A percentile compares a stretch with the other conserved stretches of the same genome.
These are phyloP conservation scores for Microcyclospora tardicrescens DNA, from an alignment of 2,329 filamentous ascomycete species.

Conservation along the genomic window DNA sequence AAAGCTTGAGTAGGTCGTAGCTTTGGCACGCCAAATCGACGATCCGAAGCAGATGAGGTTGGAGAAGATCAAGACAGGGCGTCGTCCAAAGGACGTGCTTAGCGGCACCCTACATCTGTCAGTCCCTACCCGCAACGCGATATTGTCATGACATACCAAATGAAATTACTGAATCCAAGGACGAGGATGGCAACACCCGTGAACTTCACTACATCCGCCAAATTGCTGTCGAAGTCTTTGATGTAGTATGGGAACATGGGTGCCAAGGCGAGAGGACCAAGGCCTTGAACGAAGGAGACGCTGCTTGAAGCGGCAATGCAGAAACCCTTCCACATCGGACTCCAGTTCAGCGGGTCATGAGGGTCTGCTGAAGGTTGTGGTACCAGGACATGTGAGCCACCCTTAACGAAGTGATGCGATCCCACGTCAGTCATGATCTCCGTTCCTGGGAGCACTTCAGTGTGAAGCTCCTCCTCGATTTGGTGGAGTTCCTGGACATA, in stretches of 20 bases:
- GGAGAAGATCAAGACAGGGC: constrained; percentile 41
- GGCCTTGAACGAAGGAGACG: constrained; percentile 41
- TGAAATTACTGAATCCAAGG: constrained; percentile 47
- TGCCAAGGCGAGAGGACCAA: constrained; percentile 42
- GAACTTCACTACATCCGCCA: constrained; percentile 35
- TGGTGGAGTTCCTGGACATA: constrained; percentile 29
- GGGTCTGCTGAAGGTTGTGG: constrained; percentile 37
- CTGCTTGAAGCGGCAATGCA: constrained; percentile 35
- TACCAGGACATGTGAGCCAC: constrained; percentile 34
- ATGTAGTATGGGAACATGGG: constrained; percentile 50
- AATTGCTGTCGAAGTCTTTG: constrained; percentile 36
- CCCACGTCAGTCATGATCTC: constrained; percentile 51
- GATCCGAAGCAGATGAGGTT: constrained; percentile 40
- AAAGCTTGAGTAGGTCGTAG: constrained; percentile 46
- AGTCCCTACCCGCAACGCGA: neutral
- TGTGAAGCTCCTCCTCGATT: constrained; percentile 40
- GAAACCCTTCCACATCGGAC: constrained; percentile 34
- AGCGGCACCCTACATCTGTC: constrained; percentile 37
- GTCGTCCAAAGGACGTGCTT: constrained; percentile 41
- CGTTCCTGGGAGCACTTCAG: constrained; percentile 44
- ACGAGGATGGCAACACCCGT: constrained; percentile 45
- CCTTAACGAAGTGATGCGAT: constrained; percentile 51
- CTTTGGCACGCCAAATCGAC: constrained; percentile 46
- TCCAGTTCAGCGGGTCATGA: constrained; percentile 39
- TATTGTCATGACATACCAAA: constrained; percentile 33